Conservation (phyloP, 1,284 basidiomycete species). For the Ceratobasidium sp. region DNA sequence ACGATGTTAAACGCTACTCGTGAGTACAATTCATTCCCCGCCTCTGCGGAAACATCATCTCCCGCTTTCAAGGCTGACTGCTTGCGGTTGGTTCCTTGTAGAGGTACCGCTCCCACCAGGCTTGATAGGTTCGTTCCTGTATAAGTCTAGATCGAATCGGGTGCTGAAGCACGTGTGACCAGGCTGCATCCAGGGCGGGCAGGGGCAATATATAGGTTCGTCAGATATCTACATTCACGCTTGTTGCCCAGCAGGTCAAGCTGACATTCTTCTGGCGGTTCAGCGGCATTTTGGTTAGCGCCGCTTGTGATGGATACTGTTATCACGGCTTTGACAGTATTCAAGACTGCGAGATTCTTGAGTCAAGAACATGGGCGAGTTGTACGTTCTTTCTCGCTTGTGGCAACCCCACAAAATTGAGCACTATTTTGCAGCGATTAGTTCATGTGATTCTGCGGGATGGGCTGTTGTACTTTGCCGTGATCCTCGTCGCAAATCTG, state of each 20-base stretch:
- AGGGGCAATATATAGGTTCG: constrained; percentile 18
- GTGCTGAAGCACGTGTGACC: background rate
- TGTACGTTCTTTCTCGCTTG: background rate
- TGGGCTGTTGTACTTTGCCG: constrained; percentile 36
- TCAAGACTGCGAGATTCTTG: constrained; percentile 23
- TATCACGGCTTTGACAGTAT: constrained; percentile 25
- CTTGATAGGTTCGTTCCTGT: constrained; percentile 11
- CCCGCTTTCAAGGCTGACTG: no score
- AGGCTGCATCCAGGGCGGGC: constrained; percentile 34
- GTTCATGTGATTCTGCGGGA: constrained; percentile 33
- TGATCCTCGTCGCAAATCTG: constrained; percentile 35
- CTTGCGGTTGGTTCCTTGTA: background rate
- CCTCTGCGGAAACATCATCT: no score
- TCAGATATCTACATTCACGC: background rate
- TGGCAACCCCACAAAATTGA: background rate
- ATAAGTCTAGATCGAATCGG: background rate
- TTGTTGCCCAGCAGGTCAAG: background rate
- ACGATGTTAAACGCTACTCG: background rate
- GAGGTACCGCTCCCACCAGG: constrained; percentile 32
- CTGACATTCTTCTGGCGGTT: background rate
- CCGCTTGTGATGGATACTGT: constrained; percentile 32
- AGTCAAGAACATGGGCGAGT: constrained; percentile 5
- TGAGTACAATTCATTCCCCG: background rate
- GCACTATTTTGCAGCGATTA: background rate
- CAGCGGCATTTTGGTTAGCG: constrained; percentile 39